A percentile compares a stretch with the other conserved stretches of the same genome.
phyloP scores from a whole-genome alignment of 2,329 filamentous ascomycete species.

The Macrophomina phaseolina region DNA sequence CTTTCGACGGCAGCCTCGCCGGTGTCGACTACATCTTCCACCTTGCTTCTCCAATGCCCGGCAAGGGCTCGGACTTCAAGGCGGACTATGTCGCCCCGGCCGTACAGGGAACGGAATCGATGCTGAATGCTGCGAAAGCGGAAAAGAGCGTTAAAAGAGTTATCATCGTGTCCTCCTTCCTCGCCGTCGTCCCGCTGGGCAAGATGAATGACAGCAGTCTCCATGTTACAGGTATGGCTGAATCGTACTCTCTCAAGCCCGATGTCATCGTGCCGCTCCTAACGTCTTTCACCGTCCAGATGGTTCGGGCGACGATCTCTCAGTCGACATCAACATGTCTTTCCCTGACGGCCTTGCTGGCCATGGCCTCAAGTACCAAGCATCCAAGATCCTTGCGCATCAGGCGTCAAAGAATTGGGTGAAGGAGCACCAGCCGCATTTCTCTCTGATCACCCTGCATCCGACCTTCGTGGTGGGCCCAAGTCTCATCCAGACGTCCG shows the following conservation, averaged over 20 bases:
- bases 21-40: conserved; percentile 31
- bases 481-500: background rate
- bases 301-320: background rate
- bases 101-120: background rate
- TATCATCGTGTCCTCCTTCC: background rate
- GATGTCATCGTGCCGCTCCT: background rate
- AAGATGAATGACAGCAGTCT: background rate
- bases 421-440: background rate
- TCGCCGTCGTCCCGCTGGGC: background rate
- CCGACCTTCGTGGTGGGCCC: background rate
- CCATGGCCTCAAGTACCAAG: background rate
- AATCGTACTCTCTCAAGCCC: background rate
- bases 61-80: background rate
- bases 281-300: background rate
- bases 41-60: conserved; percentile 27
- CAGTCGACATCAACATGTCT: background rate
- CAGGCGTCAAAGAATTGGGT: background rate
- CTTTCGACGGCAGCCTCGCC: conserved; percentile 46
- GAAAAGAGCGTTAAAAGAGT: background rate
- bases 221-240: background rate
- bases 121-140: background rate
- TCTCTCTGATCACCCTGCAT: background rate
- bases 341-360: background rate
- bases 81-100: background rate
- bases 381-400: background rate